Conservation (phyloP, 2,329 filamentous ascomycete genomes). For the Paracoccidioides lutzii region DNA sequence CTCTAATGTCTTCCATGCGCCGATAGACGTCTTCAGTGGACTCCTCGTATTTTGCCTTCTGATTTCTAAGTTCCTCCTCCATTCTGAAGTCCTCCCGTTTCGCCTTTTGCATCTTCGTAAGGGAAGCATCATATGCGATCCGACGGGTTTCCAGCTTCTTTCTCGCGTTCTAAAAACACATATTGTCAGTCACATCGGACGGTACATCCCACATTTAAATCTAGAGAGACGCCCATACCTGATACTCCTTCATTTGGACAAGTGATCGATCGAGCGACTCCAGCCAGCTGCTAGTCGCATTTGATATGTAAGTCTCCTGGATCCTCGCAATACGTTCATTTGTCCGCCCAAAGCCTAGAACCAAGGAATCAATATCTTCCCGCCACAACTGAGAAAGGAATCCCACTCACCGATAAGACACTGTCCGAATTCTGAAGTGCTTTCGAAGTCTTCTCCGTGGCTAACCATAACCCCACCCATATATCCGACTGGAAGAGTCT, state of each 20-base stretch:
- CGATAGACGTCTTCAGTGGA: slow-evolving; percentile 81
- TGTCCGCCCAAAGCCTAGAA: slow-evolving; percentile 61
- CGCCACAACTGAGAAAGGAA: slow-evolving; percentile 2
- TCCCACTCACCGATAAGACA: slow-evolving; percentile 55
- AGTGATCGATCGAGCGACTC: slow-evolving; percentile 82
- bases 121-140: slow-evolving; percentile 79
- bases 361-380: neutral
- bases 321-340: slow-evolving; percentile 78
- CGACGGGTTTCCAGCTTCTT: slow-evolving; percentile 89
- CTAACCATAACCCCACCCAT: slow-evolving; percentile 73
- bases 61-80: slow-evolving; percentile 80
- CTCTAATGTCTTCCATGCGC: slow-evolving; percentile 93
- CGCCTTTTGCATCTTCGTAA: slow-evolving; percentile 80
- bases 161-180: slow-evolving; percentile 50
- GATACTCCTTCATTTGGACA: slow-evolving; percentile 95
- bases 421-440: slow-evolving; percentile 80
- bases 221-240: slow-evolving; percentile 44
- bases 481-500: slow-evolving; percentile 64
- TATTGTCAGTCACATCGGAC: slow-evolving; percentile 11
- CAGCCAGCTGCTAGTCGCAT: slow-evolving; percentile 72
- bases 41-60: slow-evolving; percentile 95
- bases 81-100: slow-evolving; percentile 88
- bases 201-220: neutral
- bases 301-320: slow-evolving; percentile 69
- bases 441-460: slow-evolving; percentile 87